phyloP scores from a whole-genome alignment of 2,329 filamentous ascomycete genomes.

The Aspergillus alliaceus region DNA sequence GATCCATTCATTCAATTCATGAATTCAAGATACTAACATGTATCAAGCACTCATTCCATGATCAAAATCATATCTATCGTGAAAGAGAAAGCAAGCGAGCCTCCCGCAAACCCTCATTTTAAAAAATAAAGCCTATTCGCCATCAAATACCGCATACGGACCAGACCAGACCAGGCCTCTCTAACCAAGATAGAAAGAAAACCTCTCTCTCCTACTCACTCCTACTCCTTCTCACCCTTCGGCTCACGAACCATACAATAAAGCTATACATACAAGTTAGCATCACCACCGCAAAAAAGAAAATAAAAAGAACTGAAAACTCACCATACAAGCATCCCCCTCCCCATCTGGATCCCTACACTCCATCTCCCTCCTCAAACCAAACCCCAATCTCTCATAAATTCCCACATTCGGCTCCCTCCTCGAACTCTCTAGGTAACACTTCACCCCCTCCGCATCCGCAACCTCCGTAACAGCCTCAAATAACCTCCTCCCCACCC shows the following conservation, averaged over 20 bases:
- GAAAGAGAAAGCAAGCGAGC: background rate
- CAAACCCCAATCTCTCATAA: constrained; percentile 69
- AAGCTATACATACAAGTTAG: constrained; percentile 7
- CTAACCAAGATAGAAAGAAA: no score
- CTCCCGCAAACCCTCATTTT: background rate
- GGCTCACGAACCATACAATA: constrained; percentile 24
- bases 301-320: constrained; percentile 9
- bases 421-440: constrained; percentile 71
- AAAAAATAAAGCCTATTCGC: no score
- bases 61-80: no score
- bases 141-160: background rate
- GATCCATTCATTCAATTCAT: no score
- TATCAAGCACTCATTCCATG: background rate
- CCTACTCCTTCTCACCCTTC: constrained; percentile 1
- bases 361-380: constrained; percentile 63
- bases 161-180: no score
- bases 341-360: constrained; percentile 69
- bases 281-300: background rate
- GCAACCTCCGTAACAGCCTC: constrained; percentile 63
- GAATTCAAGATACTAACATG: background rate
- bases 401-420: constrained; percentile 69
- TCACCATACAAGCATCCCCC: constrained; percentile 55
- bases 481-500: constrained; percentile 66
- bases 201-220: no score
- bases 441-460: constrained; percentile 63